Evolutionary conservation across 768 basidiomycete genomes (phyloP), one percentile per base, ranked within the genome.

Genomic region (Serendipita sp.): DNA sequence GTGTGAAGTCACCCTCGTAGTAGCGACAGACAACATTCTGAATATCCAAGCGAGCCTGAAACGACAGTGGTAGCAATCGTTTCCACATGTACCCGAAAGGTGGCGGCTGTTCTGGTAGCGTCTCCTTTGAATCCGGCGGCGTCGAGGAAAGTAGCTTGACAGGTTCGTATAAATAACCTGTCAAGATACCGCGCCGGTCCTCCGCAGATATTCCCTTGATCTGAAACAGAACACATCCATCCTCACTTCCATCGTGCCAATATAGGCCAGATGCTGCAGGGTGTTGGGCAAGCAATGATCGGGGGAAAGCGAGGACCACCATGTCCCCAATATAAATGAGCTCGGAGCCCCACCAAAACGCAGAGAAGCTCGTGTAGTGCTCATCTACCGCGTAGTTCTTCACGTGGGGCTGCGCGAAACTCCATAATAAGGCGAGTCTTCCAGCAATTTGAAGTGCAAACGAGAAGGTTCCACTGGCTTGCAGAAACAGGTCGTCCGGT

Each of bases 271-370:
- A 24, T 4, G 20, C n/a, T 22, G 53, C 33, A 24, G 24, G 24
- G 33, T 58, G 53, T 9, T 58, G 17, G 4, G 17, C 33, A n/a
- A 58, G 17, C 17, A 5, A 9, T 58, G 17, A n/a, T 11, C 53
- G 53, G 31, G 17, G 4, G 24, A 58, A 58, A 9, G 9, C 31
- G 11, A 34, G 24, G 11, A 58, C 24, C 13, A 34, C 53, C 53
- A 58, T 58, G 11, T 58, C 53, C 9, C 28, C 53, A 30, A 30
- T 34, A 28, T 58, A 58, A 58, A 58, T 20, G 26, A 58, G 53
- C 30, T 58, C 53, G 13, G 53, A n/a, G n/a, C 53, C 53, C 53
- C 53, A 58, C 53, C 53, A 58, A n/a, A 58, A n/a, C n/a, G 26
- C 53, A 3, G 53, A 58, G n/a, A 58, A 58, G 24, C 17, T n/a